Percentiles rank a stretch among this genome's conserved stretches.
Evolutionary conservation across 768 basidiomycete species (phyloP).

Genomic region (Roridomyces roridus): DNA sequence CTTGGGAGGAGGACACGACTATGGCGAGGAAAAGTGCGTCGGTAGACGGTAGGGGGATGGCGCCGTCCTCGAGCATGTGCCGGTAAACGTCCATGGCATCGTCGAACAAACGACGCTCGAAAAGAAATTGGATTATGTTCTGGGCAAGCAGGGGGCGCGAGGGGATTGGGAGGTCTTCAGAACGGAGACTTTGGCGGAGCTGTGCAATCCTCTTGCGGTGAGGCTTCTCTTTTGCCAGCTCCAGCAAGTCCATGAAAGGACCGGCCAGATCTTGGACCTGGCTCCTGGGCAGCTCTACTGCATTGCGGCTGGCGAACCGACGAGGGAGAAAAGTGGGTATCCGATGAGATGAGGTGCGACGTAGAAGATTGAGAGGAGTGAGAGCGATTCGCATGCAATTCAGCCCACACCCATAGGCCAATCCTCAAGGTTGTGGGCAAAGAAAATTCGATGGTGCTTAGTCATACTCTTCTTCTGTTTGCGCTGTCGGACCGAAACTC

Average conservation of each 20-base stretch:
- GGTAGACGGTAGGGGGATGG: slow-evolving; percentile 42
- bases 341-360: too few species aligned
- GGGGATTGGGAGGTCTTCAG: slow-evolving; percentile 13
- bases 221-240: slow-evolving; percentile 18
- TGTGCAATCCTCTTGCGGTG: not conserved
- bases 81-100: slow-evolving; percentile 48
- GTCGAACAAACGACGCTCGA: slow-evolving; percentile 42
- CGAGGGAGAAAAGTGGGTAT: too few species aligned
- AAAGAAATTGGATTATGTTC: slow-evolving; percentile 45
- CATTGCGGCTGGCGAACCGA: not conserved
- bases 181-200: slow-evolving; percentile 7
- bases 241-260: slow-evolving; percentile 18
- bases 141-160: slow-evolving; percentile 31
- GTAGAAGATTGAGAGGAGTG: too few species aligned
- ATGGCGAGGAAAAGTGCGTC: slow-evolving; percentile 49
- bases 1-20: slow-evolving; percentile 29
- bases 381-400: too few species aligned
- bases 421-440: too few species aligned
- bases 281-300: not conserved
- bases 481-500: not conserved
- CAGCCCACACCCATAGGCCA: too few species aligned
- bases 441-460: too few species aligned
- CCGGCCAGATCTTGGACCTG: slow-evolving; percentile 9
- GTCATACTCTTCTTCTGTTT: too few species aligned
- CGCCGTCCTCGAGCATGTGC: slow-evolving; percentile 47